Base-by-base conservation (phyloP, 2,329 filamentous ascomycete genomes). In the Fusarium kyushuense region DNA sequence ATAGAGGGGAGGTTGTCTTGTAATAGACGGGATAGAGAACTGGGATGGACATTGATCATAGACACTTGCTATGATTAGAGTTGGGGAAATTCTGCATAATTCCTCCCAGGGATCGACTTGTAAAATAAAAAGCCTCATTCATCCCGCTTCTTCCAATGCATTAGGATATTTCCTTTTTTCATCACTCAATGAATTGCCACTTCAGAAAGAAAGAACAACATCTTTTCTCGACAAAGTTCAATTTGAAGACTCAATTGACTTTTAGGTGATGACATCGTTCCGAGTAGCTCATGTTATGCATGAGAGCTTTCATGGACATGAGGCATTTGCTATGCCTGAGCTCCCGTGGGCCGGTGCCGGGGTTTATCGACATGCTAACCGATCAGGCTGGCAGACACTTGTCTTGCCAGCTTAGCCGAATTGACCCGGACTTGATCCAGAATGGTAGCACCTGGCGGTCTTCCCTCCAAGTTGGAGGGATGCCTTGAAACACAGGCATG, bases 101-200 rank as follows among this genome's bases (percentile, higher is more conserved):
- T 76, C 68, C 75, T 75, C 72, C 69, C 70, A 67, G 75, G 75
- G 77, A 78, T 71, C 70, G 72, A 77, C 74, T 77, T 80, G 79
- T 80, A 80, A 80, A 80, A 79, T 80, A 79, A 80, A 78, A 80
- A 79, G 75, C 75, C 76, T 79, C 77, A 78, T 77, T 78, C 76
- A 77, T 78, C 77, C 76, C 75, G 74, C 68, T 76, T 76, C 74
- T 76, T 76, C 73, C 72, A 73, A 69, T 72, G 61, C 63, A 75
- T 60, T 70, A 74, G 76, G 72, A 74, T 60, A 40, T 72, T 73
- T 73, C 68, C 63, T 74, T 75, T 67, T 74, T 67, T 60, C 60
- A 56, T 33, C 29, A 55, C 43, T 40, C 51, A 32, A 27, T 53
- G 42, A 47, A 46, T 54, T 49, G 47, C 33, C 49, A 59, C 36